Evolutionary conservation across 495 filamentous ascomycete genomes (phyloP).

Genomic region (Lichina pygmaea): DNA sequence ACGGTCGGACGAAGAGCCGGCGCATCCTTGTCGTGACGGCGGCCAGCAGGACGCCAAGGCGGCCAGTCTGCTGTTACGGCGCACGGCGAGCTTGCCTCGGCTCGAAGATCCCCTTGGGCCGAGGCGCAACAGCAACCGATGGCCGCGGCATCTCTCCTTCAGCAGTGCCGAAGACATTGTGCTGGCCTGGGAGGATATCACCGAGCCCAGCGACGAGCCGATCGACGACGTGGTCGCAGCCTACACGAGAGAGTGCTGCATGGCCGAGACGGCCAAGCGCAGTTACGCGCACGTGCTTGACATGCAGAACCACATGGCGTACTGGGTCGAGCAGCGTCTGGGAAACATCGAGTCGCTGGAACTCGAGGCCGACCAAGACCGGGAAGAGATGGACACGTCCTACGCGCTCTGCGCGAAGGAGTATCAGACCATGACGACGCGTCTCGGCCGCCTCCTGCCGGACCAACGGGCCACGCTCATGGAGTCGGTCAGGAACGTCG

Average conservation of each 20-base stretch:
- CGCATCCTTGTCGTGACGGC: too few species aligned
- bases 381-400: conserved; percentile 35
- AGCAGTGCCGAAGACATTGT: conserved; percentile 70
- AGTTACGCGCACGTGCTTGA: conserved; percentile 22
- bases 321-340: conserved; percentile 44
- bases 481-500: conserved; percentile 58
- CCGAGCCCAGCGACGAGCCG: not conserved
- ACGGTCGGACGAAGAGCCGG: too few species aligned
- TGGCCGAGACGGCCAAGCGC: conserved; percentile 32
- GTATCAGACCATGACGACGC: conserved; percentile 34
- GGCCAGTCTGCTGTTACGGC: conserved; percentile 7
- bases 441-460: conserved; percentile 34
- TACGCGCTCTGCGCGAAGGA: conserved; percentile 40
- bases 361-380: conserved; percentile 27
- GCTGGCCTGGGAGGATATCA: conserved; percentile 29
- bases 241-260: conserved; percentile 16
- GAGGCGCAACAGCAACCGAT: conserved; percentile 26
- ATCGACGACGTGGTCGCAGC: conserved; percentile 5
- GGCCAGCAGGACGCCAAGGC: too few species aligned
- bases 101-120: conserved; percentile 10
- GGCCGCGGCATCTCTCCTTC: conserved; percentile 68
- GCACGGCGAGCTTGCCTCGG: conserved; percentile 20
- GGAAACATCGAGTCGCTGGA: conserved; percentile 33
- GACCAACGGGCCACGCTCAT: conserved; percentile 37
- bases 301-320: conserved; percentile 21